A percentile compares a stretch with the other conserved stretches of the same genome.
These are phyloP conservation scores for Fusarium xylarioides DNA, from an alignment of 2,329 filamentous ascomycete species.

Conservation along the genomic window DNA sequence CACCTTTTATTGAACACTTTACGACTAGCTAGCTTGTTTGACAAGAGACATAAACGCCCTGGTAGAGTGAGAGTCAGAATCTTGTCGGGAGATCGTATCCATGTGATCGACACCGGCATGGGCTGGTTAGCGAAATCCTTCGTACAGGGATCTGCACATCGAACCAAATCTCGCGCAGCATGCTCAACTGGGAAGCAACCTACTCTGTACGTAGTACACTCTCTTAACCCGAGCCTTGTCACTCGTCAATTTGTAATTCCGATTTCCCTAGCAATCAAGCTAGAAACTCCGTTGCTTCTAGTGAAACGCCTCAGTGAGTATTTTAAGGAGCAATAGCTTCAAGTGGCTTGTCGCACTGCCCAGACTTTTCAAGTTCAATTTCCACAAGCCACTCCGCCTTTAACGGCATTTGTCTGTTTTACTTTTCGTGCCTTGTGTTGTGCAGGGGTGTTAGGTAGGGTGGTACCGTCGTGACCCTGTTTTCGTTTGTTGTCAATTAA, in stretches of 20 bases:
- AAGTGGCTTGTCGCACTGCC: constrained; percentile 9
- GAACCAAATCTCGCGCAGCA: constrained; percentile 25
- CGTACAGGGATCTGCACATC: not conserved
- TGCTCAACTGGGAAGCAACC: constrained; percentile 6
- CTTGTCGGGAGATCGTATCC: not conserved
- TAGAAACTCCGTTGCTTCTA: not conserved
- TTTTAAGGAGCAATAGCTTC: not conserved
- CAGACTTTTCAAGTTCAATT: not conserved
- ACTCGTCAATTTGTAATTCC: not conserved
- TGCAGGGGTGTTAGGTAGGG: constrained; percentile 6
- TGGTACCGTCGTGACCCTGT: not conserved
- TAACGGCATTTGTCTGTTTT: not conserved
- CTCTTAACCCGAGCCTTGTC: no score
- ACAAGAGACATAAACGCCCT: not conserved
- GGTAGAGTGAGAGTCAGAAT: not conserved
- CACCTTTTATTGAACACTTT: not conserved
- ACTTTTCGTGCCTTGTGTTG: not conserved
- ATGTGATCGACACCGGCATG: constrained; percentile 16
- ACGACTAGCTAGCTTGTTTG: not conserved
- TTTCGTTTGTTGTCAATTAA: not conserved
- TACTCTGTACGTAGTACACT: no score
- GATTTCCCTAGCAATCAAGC: no score
- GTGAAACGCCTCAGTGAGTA: constrained; percentile 3
- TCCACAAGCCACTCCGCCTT: not conserved
- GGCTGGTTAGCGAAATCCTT: constrained; percentile 12